Percentiles rank a stretch among this genome's conserved stretches.
phyloP scores from a whole-genome alignment of 352 stramenopile species.

The Pythium monospermum region DNA sequence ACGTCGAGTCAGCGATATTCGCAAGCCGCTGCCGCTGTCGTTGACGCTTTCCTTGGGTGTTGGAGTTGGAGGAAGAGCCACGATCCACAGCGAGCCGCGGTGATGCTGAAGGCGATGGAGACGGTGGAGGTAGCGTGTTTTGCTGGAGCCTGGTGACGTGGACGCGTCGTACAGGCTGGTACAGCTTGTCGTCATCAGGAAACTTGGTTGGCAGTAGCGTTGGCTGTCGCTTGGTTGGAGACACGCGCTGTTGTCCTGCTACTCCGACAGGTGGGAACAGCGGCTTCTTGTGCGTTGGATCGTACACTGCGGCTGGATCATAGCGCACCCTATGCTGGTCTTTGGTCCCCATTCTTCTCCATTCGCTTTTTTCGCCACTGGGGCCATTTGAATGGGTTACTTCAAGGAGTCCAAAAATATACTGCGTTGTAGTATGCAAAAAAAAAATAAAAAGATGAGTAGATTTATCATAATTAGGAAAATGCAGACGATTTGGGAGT shows the following conservation, averaged over 20 bases:
- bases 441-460: too few relatives aligned
- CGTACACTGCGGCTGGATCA: conserved; percentile 8
- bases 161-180: conserved; percentile 9
- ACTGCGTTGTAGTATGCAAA: too few relatives aligned
- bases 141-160: conserved; percentile 21
- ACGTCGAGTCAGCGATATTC: conserved; percentile 10
- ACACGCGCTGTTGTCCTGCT: not conserved
- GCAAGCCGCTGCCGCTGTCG: conserved; percentile 6
- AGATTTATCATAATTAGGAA: too few relatives aligned
- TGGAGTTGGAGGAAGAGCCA: too few relatives aligned
- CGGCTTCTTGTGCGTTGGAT: not conserved
- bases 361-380: not conserved
- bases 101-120: not conserved
- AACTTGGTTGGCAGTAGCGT: conserved; percentile 5
- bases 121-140: conserved; percentile 22
- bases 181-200: conserved; percentile 16
- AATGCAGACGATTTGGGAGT: too few relatives aligned
- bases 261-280: not conserved
- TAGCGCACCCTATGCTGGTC: not conserved
- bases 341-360: conserved; percentile 3
- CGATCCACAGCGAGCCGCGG: not conserved
- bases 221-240: conserved; percentile 1
- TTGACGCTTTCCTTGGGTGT: not conserved
- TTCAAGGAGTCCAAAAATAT: too few relatives aligned
- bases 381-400: too few relatives aligned